phyloP scores from a whole-genome alignment of 2,329 filamentous ascomycete species.

The Fusarium mundagurra region DNA sequence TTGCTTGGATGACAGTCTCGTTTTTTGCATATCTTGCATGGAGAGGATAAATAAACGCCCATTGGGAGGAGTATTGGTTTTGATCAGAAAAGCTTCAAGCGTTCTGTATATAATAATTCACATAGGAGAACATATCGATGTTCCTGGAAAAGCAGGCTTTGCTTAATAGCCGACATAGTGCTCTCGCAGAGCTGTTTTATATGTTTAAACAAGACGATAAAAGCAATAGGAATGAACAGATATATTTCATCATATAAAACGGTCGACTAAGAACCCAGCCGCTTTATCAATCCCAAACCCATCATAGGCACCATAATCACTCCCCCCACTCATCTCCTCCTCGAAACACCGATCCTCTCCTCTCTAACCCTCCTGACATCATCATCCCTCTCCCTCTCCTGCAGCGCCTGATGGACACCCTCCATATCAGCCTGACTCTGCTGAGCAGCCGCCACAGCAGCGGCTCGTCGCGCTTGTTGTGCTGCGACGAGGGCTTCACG shows the following conservation, averaged over 20 bases:
- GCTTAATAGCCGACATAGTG: conserved; percentile 11
- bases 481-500: conserved; percentile 51
- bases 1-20: conserved; percentile 69
- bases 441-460: conserved; percentile 36
- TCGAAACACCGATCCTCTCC: conserved; percentile 51
- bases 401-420: conserved; percentile 41
- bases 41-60: conserved; percentile 57
- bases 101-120: conserved; percentile 16
- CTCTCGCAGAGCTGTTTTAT: conserved; percentile 29
- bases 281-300: not conserved
- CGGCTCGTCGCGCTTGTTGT: conserved; percentile 45
- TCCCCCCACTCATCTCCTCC: conserved; percentile 23
- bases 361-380: conserved; percentile 47
- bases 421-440: conserved; percentile 41
- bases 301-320: not conserved
- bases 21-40: conserved; percentile 74
- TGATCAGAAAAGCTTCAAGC: not conserved
- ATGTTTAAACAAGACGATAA: conserved; percentile 16
- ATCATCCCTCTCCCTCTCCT: conserved; percentile 42
- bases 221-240: conserved; percentile 20
- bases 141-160: conserved; percentile 8
- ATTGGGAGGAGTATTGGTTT: not conserved
- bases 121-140: not conserved
- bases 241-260: not conserved
- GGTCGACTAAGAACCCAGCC: not conserved